Evolutionary conservation across 73 alveolate genomes (phyloP).

Genomic region (Tetrahymena malaccensis): DNA sequence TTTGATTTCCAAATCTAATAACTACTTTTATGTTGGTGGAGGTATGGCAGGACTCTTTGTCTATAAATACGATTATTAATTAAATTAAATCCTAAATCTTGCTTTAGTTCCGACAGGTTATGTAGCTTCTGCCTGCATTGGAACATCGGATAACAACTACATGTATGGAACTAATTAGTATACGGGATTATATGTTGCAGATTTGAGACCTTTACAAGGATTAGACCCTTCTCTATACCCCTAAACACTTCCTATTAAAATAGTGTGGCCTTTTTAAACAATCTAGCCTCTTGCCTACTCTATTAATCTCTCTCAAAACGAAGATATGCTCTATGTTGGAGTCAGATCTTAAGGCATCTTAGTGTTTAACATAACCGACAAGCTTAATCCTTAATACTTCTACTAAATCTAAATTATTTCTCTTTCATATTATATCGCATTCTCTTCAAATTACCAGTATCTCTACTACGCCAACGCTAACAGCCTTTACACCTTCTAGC

Average conservation of each 20-base stretch:
- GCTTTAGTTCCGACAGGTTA: background rate
- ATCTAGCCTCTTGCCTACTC: background rate
- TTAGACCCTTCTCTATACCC: background rate
- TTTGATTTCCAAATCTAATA: background rate
- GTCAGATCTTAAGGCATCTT: background rate
- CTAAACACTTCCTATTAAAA: background rate
- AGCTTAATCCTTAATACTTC: background rate
- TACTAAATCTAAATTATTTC: background rate
- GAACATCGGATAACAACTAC: background rate
- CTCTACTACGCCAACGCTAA: background rate
- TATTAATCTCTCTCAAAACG: background rate
- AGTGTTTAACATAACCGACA: background rate
- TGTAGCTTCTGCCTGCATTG: background rate
- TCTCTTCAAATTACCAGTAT: background rate
- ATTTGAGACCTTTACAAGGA: background rate
- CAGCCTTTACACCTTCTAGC: background rate
- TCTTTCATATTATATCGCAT: background rate
- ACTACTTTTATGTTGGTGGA: background rate
- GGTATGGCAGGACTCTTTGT: background rate
- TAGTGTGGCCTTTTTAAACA: background rate
- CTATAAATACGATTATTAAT: background rate
- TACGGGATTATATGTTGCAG: background rate
- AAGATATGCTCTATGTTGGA: background rate
- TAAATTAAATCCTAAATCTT: background rate
- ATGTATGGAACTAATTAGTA: background rate